phyloP scores from a whole-genome alignment of 108 stramenopile species.

The Skeletonema grethae region DNA sequence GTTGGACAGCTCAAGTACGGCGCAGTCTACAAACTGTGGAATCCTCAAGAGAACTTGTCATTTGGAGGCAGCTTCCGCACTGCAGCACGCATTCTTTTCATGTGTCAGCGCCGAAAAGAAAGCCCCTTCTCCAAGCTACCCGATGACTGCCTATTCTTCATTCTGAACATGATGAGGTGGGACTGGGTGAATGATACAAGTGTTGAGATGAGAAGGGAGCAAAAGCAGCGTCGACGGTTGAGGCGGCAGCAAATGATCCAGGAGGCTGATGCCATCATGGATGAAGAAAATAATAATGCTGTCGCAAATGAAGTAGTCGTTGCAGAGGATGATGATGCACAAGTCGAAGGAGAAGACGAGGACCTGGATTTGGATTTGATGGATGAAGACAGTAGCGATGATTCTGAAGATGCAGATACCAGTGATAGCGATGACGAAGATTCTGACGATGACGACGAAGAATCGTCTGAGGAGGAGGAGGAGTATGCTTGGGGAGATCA shows the following conservation, averaged over 20 bases:
- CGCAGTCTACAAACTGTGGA: slow-evolving; percentile 81
- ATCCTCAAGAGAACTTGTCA: slow-evolving; percentile 56
- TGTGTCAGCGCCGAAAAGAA: slow-evolving; percentile 72
- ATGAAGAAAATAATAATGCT: slow-evolving; percentile 15
- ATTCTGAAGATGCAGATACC: slow-evolving; percentile 44
- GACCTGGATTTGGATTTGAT: slow-evolving; percentile 20
- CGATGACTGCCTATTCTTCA: slow-evolving; percentile 86
- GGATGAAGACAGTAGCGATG: slow-evolving; percentile 51
- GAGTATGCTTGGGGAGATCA: slow-evolving; percentile 44
- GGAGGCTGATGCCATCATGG: slow-evolving; percentile 17
- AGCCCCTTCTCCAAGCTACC: slow-evolving; percentile 68
- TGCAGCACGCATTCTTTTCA: slow-evolving; percentile 53
- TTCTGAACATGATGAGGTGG: slow-evolving; percentile 90
- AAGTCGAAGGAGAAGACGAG: slow-evolving; percentile 35
- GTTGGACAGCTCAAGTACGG: slow-evolving; percentile 81
- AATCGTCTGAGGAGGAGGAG: slow-evolving; percentile 6
- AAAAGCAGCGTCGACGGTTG: slow-evolving; percentile 35
- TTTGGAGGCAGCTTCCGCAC: slow-evolving; percentile 69
- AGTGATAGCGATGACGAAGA: slow-evolving; percentile 20
- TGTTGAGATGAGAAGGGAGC: slow-evolving; percentile 48
- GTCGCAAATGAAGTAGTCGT: slow-evolving; percentile 20
- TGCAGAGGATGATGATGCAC: slow-evolving; percentile 17
- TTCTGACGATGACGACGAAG: slow-evolving; percentile 1
- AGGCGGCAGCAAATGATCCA: slow-evolving; percentile 38
- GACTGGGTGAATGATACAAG: slow-evolving; percentile 80